Evolutionary conservation across 2,329 filamentous ascomycete genomes (phyloP), one percentile per base, ranked within the genome.

Genomic region (Cercospora zeae-maydis): DNA sequence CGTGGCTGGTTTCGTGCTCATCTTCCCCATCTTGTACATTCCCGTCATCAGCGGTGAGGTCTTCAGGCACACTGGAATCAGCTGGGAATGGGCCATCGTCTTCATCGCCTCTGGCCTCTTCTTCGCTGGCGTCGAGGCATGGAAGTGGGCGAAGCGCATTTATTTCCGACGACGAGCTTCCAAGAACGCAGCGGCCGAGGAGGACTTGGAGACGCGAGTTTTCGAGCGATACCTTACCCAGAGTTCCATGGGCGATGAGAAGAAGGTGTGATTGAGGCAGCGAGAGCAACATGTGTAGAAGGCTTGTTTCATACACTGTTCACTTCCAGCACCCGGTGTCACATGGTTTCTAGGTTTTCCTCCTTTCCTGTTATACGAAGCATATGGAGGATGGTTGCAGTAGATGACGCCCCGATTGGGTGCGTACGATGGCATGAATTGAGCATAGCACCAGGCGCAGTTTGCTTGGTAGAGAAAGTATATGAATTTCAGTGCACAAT

Each of bases 1-100:
- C 36, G 71, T 80, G 10, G 72, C 73, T 4, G 79, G 79, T 8
- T 80, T 81, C 61, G 67, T 79, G 19, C 78, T 78, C 34, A 76
- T 81, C 27, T 80, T 81, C 73, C 78, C 79, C 0, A 72, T 79
- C 19, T 72, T 81, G 0, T 91, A 91, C 69, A 89, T 91, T 58
- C 88, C 88, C 0, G 84, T 84, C 10, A 79, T 90, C 69, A 89
- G 89, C 72, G 80, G 81, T 7, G 76, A 79, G 1, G 87, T 90
- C 0, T 90, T 90, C 75, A 83, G 87, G 71, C 88, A 90, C 67
- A 81, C 77, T 1, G 82, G 83, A 0, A 90, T 90, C 61, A 81
- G 77, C 6, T 88, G 86, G 87, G 88, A 90, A 73, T 91, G 87
- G 88, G 85, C 79, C 0, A 82, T 91, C 49, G 85, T 90, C 1